Evolutionary conservation across 2,329 filamentous ascomycete genomes (phyloP).

Genomic region (Beauveria sp.): DNA sequence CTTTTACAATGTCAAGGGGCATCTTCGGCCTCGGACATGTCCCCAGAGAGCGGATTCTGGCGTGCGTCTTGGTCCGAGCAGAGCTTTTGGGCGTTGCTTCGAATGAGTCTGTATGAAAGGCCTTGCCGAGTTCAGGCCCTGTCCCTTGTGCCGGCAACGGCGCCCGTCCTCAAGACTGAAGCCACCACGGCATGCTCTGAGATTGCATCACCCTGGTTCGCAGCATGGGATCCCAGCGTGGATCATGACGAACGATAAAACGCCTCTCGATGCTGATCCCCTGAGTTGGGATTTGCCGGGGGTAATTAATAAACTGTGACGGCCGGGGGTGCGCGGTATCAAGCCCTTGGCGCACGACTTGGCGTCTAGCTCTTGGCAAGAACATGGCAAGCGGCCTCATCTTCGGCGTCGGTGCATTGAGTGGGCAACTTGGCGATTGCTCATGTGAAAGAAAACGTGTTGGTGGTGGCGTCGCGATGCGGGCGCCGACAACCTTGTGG

Average conservation of each 20-base stretch:
- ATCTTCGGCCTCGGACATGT: constrained; percentile 44
- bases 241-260: constrained; percentile 45
- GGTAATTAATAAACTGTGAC: constrained; percentile 36
- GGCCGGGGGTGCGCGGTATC: constrained; percentile 34
- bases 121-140: constrained; percentile 39
- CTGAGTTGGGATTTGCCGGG: constrained; percentile 24
- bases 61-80: constrained; percentile 40
- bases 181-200: constrained; percentile 29
- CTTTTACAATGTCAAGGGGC: constrained; percentile 43
- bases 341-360: constrained; percentile 12
- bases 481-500: constrained; percentile 29
- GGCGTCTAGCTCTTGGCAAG: constrained; percentile 34
- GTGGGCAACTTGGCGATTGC: constrained; percentile 38
- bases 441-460: constrained; percentile 50
- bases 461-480: constrained; percentile 39
- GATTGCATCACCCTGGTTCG: constrained; percentile 28
- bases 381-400: constrained; percentile 32
- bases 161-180: constrained; percentile 40
- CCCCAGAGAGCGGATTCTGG: constrained; percentile 49
- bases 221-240: constrained; percentile 40
- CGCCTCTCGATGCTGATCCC: constrained; percentile 42
- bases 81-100: constrained; percentile 37
- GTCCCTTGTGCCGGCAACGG: constrained; percentile 43
- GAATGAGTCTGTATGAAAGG: constrained; percentile 37
- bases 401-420: constrained; percentile 22